Conservation (phyloP, 176 grass and related monocot species). For the Thalia dealbata region DNA sequence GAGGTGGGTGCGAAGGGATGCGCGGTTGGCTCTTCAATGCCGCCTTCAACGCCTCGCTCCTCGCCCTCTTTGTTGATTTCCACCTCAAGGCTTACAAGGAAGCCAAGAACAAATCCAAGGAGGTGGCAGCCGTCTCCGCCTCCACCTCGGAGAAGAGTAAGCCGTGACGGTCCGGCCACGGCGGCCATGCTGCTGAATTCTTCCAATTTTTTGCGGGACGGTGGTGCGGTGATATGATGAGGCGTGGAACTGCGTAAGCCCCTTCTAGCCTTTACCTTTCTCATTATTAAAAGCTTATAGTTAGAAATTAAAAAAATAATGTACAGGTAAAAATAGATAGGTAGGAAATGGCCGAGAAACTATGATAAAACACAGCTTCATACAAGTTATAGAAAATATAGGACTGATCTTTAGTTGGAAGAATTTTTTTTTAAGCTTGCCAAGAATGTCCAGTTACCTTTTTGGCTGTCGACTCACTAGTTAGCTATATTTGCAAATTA, state of each 20-base stretch:
- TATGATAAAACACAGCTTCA: too few species aligned
- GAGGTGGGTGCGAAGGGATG: slow-evolving; percentile 66
- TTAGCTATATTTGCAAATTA: too few species aligned
- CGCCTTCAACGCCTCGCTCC: slow-evolving; percentile 75
- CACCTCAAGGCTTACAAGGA: slow-evolving; percentile 49
- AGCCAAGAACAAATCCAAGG: slow-evolving; percentile 25
- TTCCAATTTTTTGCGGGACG: not conserved
- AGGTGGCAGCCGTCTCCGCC: not conserved
- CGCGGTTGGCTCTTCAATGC: slow-evolving; percentile 78
- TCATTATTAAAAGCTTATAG: not conserved
- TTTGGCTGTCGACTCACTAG: too few species aligned
- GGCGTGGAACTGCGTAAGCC: not conserved
- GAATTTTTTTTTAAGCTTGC: too few species aligned
- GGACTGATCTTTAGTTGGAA: too few species aligned
- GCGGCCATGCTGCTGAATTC: not conserved
- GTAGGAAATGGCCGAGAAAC: too few species aligned
- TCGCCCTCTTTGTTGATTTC: slow-evolving; percentile 77
- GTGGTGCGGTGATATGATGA: not conserved
- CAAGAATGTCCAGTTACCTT: too few species aligned
- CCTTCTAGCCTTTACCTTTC: not conserved
- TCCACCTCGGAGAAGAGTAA: not conserved
- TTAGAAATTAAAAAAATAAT: not conserved
- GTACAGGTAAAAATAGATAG: too few species aligned
- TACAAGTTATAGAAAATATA: too few species aligned
- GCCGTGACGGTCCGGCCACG: not conserved